These are phyloP conservation scores for Russula brevipes DNA, from an alignment of 768 basidiomycete species.

Conservation along the genomic window DNA sequence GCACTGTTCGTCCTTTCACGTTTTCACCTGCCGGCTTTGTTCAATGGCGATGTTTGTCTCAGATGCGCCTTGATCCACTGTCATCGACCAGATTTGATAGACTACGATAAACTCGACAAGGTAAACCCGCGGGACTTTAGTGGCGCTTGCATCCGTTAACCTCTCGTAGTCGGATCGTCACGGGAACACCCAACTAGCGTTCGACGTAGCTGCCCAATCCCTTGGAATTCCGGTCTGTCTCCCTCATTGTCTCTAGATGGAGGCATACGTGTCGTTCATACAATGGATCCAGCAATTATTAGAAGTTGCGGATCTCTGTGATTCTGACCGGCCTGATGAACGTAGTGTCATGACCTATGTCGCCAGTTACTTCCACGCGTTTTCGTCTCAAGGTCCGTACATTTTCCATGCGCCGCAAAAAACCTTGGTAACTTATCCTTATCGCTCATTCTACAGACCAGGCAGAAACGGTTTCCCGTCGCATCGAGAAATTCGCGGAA, in stretches of 20 bases:
- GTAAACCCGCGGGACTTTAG: constrained; percentile 33
- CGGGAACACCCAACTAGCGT: constrained; percentile 82
- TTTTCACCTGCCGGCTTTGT: background rate
- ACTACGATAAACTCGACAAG: constrained; percentile 85
- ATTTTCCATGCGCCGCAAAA: background rate
- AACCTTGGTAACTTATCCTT: background rate
- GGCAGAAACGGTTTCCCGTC: constrained; percentile 86
- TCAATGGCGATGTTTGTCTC: constrained; percentile 16
- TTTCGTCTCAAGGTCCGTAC: constrained; percentile 86
- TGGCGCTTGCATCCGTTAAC: background rate
- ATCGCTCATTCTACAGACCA: constrained; percentile 56
- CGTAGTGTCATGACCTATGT: constrained; percentile 98
- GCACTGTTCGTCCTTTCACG: constrained; percentile 66
- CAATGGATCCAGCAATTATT: constrained; percentile 66
- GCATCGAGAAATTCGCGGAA: constrained; percentile 94
- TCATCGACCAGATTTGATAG: constrained; percentile 91
- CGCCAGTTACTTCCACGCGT: constrained; percentile 96
- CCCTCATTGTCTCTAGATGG: background rate
- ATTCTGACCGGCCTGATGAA: constrained; percentile 85
- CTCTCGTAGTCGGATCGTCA: constrained; percentile 61
- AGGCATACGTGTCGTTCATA: constrained; percentile 5
- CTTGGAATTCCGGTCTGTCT: constrained; percentile 76
- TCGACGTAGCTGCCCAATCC: constrained; percentile 80
- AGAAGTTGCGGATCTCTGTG: constrained; percentile 94
- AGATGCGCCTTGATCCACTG: constrained; percentile 98